Evolutionary conservation across 1,284 basidiomycete species (phyloP).

Genomic region (Puccinia hordei): DNA sequence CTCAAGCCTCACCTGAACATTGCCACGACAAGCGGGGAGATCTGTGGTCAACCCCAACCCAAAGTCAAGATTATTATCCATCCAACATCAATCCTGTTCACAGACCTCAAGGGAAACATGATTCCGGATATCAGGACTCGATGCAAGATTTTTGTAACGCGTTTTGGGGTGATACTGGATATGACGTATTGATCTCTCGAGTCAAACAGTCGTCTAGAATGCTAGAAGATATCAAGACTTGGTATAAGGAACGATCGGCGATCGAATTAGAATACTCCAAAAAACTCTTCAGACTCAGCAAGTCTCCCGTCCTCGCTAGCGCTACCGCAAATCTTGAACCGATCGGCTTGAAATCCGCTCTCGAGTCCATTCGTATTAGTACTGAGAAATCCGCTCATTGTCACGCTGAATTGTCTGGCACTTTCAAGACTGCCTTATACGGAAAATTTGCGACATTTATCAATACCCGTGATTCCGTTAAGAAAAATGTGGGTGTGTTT

Average conservation of each 20-base stretch:
- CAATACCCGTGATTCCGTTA: not conserved
- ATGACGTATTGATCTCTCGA: conserved; percentile 8
- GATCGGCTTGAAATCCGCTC: not conserved
- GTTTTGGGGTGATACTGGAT: conserved; percentile 43
- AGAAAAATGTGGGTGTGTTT: conserved; percentile 28
- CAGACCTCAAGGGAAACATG: not conserved
- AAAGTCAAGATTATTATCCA: not conserved
- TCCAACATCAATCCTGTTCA: not conserved
- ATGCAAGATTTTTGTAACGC: conserved; percentile 33
- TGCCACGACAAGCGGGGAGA: not conserved
- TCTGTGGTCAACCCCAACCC: too few relatives aligned
- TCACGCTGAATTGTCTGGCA: conserved; percentile 67
- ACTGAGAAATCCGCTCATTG: conserved; percentile 38
- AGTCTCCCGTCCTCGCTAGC: conserved; percentile 66
- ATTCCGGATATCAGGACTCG: too few relatives aligned
- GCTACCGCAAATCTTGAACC: not conserved
- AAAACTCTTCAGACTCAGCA: conserved; percentile 74
- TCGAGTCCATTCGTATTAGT: conserved; percentile 19
- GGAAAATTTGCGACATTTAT: conserved; percentile 53
- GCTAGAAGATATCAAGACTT: conserved; percentile 39
- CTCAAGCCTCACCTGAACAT: not conserved
- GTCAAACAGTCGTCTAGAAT: conserved; percentile 31
- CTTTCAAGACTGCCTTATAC: conserved; percentile 79
- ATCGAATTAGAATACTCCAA: conserved; percentile 95
- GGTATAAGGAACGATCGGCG: conserved; percentile 42